Percentiles rank a stretch among this genome's conserved stretches.
Conservation (phyloP, 2,329 filamentous ascomycete species). For the Curvularia eragrostidis region DNA sequence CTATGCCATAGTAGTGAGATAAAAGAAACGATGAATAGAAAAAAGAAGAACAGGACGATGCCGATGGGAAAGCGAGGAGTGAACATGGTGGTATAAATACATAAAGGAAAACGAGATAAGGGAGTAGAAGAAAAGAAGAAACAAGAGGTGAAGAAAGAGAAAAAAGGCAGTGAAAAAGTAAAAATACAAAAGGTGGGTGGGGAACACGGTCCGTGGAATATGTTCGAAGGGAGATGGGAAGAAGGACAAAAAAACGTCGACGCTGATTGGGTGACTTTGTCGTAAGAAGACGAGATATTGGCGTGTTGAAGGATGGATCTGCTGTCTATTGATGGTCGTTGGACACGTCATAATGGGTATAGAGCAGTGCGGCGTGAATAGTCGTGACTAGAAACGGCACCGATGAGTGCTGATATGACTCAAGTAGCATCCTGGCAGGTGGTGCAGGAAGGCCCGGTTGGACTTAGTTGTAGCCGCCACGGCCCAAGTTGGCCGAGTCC, state of each 20-base stretch:
- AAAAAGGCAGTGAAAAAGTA: neutral
- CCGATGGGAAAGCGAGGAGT: neutral
- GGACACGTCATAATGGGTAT: neutral
- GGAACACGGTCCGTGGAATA: too few relatives aligned
- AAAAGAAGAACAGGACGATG: neutral
- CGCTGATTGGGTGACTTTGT: neutral
- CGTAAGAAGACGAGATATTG: neutral
- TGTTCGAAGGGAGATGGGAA: neutral
- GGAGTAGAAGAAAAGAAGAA: neutral
- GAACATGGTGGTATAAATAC: neutral
- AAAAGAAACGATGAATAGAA: neutral
- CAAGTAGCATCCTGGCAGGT: neutral
- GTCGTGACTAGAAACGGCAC: slow-evolving; percentile 6
- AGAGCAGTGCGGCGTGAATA: slow-evolving; percentile 1
- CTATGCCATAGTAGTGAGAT: slow-evolving; percentile 5
- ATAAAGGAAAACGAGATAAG: neutral
- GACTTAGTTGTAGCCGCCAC: slow-evolving; percentile 46
- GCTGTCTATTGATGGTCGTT: neutral
- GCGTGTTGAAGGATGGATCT: too few relatives aligned
- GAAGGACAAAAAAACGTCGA: neutral
- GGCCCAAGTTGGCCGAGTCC: slow-evolving; percentile 37
- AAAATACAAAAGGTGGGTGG: neutral
- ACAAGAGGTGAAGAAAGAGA: neutral
- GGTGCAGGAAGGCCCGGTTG: slow-evolving; percentile 22
- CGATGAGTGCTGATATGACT: slow-evolving; percentile 9